These are phyloP conservation scores for Rutstroemia sp. DNA, from an alignment of 2,329 filamentous ascomycete genomes.

Conservation along the genomic window DNA sequence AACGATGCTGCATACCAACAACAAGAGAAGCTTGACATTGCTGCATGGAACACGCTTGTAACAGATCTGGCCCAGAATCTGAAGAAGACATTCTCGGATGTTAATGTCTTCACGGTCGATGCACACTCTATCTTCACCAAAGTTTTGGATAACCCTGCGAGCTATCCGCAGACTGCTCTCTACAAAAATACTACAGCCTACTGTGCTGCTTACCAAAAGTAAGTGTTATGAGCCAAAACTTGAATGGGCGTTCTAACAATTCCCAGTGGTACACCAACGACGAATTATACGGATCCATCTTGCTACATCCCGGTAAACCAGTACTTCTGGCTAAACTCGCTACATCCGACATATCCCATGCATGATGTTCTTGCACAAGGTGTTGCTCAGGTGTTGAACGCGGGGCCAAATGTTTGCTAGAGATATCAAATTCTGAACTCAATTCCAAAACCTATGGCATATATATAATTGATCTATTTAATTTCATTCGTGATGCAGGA, in stretches of 20 bases:
- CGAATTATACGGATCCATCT: conserved; percentile 34
- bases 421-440: neutral
- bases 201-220: conserved; percentile 48
- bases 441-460: too few relatives aligned
- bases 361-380: conserved; percentile 50
- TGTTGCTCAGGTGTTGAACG: conserved; percentile 35
- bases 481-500: too few relatives aligned
- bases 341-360: conserved; percentile 58
- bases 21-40: conserved; percentile 37
- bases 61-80: conserved; percentile 32
- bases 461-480: too few relatives aligned
- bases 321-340: conserved; percentile 56
- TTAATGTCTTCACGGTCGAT: conserved; percentile 47
- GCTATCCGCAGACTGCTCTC: conserved; percentile 40
- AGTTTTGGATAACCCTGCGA: conserved; percentile 45
- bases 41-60: conserved; percentile 43
- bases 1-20: conserved; percentile 32
- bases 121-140: conserved; percentile 42
- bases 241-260: conserved; percentile 5
- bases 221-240: conserved; percentile 22
- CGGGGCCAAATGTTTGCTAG: conserved; percentile 35
- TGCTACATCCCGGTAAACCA: conserved; percentile 51
- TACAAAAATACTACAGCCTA: conserved; percentile 49
- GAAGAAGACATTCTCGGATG: conserved; percentile 32
- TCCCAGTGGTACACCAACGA: conserved; percentile 37